Percentiles rank a stretch among this genome's conserved stretches.
These are phyloP conservation scores for Oligophagozyma castellii DNA, from an alignment of 1,139 yeast genomes.

Conservation along the genomic window DNA sequence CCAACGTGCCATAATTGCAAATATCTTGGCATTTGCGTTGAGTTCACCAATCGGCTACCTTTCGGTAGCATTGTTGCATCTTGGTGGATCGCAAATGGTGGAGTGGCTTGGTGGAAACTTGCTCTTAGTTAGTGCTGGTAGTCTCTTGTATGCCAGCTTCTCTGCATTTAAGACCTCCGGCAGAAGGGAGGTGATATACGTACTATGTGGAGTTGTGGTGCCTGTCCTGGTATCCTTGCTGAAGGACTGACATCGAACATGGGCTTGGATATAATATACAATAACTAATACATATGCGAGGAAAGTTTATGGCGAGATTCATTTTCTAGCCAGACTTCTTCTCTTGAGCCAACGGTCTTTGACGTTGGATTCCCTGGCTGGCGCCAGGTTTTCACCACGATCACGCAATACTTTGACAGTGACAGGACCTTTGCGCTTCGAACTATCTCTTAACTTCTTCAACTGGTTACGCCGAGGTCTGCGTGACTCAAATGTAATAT, in stretches of 20 bases:
- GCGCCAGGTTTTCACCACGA: constrained; percentile 22
- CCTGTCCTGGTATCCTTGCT: background rate
- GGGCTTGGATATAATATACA: too few relatives aligned
- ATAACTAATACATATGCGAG: too few relatives aligned
- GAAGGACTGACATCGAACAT: too few relatives aligned
- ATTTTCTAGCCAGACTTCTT: constrained; percentile 32
- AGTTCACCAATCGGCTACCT: constrained; percentile 24
- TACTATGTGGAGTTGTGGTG: constrained; percentile 1
- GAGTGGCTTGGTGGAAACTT: constrained; percentile 21
- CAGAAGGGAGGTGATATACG: constrained; percentile 7
- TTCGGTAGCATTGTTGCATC: constrained; percentile 13
- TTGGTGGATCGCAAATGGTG: constrained; percentile 16
- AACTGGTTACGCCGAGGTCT: constrained; percentile 32
- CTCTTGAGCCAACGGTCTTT: constrained; percentile 51
- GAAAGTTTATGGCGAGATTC: too few relatives aligned
- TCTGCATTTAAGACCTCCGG: constrained; percentile 21
- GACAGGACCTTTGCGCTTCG: constrained; percentile 43
- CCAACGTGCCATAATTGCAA: constrained; percentile 17
- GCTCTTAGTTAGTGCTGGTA: constrained; percentile 24
- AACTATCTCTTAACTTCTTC: constrained; percentile 28
- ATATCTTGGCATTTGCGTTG: constrained; percentile 21
- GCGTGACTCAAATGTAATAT: constrained; percentile 25
- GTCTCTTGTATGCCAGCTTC: constrained; percentile 23
- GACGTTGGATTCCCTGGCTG: constrained; percentile 33
- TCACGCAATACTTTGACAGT: constrained; percentile 26